Percentiles rank a stretch among this genome's conserved stretches.
These are phyloP conservation scores for Backusella mclennaniae DNA, from an alignment of 192 early-diverging fungal species.

Conservation along the genomic window DNA sequence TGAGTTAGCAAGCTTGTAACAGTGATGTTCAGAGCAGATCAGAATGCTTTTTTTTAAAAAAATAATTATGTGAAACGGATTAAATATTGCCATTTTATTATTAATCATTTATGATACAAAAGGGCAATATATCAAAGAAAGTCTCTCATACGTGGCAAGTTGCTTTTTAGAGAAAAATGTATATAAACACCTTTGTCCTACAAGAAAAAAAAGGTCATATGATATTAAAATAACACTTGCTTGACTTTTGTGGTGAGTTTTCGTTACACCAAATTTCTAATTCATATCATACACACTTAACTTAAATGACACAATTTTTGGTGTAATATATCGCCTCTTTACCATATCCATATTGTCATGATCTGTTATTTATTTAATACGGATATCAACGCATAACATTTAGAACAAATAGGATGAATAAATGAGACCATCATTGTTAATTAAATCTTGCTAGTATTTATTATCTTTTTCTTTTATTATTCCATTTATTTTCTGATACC, in stretches of 20 bases:
- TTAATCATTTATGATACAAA: background rate
- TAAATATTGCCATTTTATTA: background rate
- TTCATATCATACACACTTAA: background rate
- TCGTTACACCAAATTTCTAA: background rate
- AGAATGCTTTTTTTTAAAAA: background rate
- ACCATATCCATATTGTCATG: background rate
- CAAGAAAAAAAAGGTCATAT: slow-evolving; percentile 3
- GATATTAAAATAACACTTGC: background rate
- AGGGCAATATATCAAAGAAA: background rate
- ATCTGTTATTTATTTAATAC: background rate
- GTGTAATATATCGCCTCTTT: background rate
- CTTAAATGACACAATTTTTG: background rate
- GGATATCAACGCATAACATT: background rate
- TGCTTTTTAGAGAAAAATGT: background rate
- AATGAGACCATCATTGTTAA: background rate
- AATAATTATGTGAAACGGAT: background rate
- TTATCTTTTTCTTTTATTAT: background rate
- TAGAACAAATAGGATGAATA: background rate
- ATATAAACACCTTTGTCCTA: background rate
- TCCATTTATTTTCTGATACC: too few species aligned
- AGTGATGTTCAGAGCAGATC: background rate
- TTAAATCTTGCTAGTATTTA: background rate
- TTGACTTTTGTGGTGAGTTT: background rate
- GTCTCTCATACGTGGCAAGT: background rate
- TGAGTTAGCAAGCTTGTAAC: background rate